A percentile compares a stretch with the other conserved stretches of the same genome.
Evolutionary conservation across 148 eudicot species (phyloP).

Genomic region (Vaccinium corymbosum): DNA sequence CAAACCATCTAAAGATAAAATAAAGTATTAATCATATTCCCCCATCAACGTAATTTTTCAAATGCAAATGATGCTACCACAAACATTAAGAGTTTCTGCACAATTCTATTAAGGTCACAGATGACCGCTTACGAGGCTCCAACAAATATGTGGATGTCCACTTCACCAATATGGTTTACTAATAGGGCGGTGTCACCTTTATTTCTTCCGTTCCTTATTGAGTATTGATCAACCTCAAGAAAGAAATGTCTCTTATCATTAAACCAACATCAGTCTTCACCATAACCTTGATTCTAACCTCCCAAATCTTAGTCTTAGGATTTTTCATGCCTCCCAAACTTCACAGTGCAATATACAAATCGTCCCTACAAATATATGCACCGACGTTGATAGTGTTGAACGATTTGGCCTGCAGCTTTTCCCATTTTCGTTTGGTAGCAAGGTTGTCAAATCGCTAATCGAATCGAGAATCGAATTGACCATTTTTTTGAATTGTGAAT

Average conservation of each 20-base stretch:
- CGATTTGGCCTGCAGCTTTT: conserved; percentile 2
- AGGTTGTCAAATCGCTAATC: no score
- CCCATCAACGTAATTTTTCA: not conserved
- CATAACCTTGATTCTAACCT: conserved; percentile 1
- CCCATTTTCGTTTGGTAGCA: not conserved
- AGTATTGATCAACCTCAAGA: not conserved
- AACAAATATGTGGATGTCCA: conserved; percentile 4
- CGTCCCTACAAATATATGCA: not conserved
- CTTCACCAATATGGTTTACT: not conserved
- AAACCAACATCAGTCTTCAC: not conserved
- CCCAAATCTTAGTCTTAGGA: not conserved
- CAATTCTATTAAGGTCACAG: not conserved
- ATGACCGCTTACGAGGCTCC: not conserved
- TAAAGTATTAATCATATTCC: not conserved
- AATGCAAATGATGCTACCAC: not conserved
- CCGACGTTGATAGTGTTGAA: not conserved
- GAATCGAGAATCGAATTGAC: no score
- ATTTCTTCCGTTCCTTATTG: not conserved
- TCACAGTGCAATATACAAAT: not conserved
- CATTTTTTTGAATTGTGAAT: no score
- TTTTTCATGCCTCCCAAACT: not conserved
- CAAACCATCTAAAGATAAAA: not conserved
- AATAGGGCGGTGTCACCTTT: not conserved
- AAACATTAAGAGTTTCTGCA: not conserved
- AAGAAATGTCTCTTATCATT: not conserved